Conservation (phyloP, 106 monocot species). For the Dendrobium catenatum region DNA sequence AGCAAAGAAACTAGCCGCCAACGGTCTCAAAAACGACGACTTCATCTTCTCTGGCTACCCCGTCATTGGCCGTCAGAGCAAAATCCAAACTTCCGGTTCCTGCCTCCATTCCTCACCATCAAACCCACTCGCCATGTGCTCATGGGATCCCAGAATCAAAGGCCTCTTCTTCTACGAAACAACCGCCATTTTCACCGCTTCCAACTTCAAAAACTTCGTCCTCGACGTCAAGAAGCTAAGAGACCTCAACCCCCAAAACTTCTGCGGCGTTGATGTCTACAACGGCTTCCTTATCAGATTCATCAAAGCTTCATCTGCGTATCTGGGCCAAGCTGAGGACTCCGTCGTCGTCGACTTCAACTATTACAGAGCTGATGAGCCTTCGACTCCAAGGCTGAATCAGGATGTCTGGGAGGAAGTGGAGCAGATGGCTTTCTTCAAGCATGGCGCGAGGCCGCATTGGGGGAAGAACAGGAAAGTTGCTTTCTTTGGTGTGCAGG, state of each 20-base stretch:
- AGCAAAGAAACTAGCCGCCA: constrained; percentile 33
- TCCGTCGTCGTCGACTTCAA: constrained; percentile 78
- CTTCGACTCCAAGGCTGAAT: constrained; percentile 45
- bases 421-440: constrained; percentile 84
- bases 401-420: constrained; percentile 79
- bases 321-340: constrained; percentile 68
- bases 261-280: constrained; percentile 68
- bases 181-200: constrained; percentile 56
- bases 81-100: constrained; percentile 82
- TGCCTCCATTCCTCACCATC: constrained; percentile 38
- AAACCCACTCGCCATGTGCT: constrained; percentile 33
- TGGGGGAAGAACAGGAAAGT: constrained; percentile 72
- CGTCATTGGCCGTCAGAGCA: constrained; percentile 55
- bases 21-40: constrained; percentile 48
- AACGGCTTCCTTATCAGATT: constrained; percentile 75
- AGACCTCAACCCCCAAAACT: constrained; percentile 38
- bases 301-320: constrained; percentile 50
- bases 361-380: constrained; percentile 64
- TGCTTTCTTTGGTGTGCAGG: constrained; percentile 45
- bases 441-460: constrained; percentile 55
- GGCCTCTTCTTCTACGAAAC: constrained; percentile 77
- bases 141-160: constrained; percentile 71
- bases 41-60: constrained; percentile 68
- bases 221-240: constrained; percentile 61
- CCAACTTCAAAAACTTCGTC: constrained; percentile 54